Percentiles rank a stretch among this genome's conserved stretches.
These are phyloP conservation scores for Lactifluus echinatus DNA, from an alignment of 768 basidiomycete genomes.

Conservation along the genomic window DNA sequence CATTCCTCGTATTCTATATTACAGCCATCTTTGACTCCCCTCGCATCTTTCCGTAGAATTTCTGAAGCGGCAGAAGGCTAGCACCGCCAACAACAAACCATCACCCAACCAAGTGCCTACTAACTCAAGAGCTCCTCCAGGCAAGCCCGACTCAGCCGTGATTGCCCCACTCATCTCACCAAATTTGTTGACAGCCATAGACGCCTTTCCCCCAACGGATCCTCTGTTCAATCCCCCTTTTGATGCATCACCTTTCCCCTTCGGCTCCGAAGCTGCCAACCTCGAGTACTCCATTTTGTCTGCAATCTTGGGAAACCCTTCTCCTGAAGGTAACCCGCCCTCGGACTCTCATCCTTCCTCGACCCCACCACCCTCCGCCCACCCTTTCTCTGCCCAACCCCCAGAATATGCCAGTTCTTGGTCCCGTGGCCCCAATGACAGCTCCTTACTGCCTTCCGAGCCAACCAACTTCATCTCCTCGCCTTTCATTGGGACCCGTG, in stretches of 20 bases:
- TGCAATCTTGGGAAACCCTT: slow-evolving; percentile 61
- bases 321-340: slow-evolving; percentile 13
- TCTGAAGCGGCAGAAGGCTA: slow-evolving; percentile 15
- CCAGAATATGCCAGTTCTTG: slow-evolving; percentile 13
- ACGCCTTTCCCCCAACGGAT: slow-evolving; percentile 41
- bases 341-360: slow-evolving; percentile 21
- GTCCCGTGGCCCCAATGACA: neutral
- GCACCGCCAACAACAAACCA: neutral
- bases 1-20: slow-evolving; percentile 11
- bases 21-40: slow-evolving; percentile 2
- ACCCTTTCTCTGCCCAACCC: neutral
- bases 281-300: slow-evolving; percentile 93
- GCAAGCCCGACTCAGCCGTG: neutral
- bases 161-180: neutral
- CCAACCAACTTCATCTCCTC: slow-evolving; percentile 9
- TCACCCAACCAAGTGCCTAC: slow-evolving; percentile 9
- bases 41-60: slow-evolving; percentile 1
- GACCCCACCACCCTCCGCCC: slow-evolving; percentile 14
- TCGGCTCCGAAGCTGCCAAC: slow-evolving; percentile 87
- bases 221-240: slow-evolving; percentile 46
- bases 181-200: neutral
- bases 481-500: slow-evolving; percentile 1
- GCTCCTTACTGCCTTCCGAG: slow-evolving; percentile 3
- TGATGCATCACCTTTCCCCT: slow-evolving; percentile 53
- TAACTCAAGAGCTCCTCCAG: slow-evolving; percentile 1